These are phyloP conservation scores for Pestalotiopsis sp. DNA, from an alignment of 2,329 filamentous ascomycete genomes.

Conservation along the genomic window DNA sequence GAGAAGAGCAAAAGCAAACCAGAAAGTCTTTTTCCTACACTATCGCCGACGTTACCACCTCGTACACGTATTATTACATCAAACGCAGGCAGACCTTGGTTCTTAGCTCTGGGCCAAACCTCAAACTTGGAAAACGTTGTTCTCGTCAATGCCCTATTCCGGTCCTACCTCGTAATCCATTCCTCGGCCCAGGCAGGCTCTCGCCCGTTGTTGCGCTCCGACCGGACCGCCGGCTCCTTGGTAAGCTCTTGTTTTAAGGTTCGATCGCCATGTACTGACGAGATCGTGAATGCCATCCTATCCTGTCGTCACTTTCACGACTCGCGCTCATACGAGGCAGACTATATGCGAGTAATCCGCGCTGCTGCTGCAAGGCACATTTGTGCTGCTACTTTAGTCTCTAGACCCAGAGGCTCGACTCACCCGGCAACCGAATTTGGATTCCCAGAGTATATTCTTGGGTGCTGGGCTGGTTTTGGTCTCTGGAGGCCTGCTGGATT, in stretches of 20 bases:
- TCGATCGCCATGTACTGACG: not conserved
- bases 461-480: not conserved
- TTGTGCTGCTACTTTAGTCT: not conserved
- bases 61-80: not conserved
- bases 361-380: not conserved
- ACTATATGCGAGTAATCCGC: not conserved
- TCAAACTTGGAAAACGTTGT: not conserved
- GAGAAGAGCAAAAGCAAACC: not conserved
- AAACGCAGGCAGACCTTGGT: not conserved
- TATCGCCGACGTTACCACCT: not conserved
- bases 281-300: not conserved
- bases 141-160: no score
- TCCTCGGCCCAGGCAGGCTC: not conserved
- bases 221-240: not conserved
- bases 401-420: not conserved
- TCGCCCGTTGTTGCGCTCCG: not conserved
- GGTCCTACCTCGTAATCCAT: not conserved
- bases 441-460: not conserved
- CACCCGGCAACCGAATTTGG: not conserved
- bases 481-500: no score
- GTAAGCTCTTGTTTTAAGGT: not conserved
- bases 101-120: not conserved
- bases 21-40: not conserved
- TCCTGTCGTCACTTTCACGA: not conserved
- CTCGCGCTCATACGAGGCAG: not conserved